phyloP scores from a whole-genome alignment of 2,329 filamentous ascomycete genomes.

The Trichoderma sp. region DNA sequence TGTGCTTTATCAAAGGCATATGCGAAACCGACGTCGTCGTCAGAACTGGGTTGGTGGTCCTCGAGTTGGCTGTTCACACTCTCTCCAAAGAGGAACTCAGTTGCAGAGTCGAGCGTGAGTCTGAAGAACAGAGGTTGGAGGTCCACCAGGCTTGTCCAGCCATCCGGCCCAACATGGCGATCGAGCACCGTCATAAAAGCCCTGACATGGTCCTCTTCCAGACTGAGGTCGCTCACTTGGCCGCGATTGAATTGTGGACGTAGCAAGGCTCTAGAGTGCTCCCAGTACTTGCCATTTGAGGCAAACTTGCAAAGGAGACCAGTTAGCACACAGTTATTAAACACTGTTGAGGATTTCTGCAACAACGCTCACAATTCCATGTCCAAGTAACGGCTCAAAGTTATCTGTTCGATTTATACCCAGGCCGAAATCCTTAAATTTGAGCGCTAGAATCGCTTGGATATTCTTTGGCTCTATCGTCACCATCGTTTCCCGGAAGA shows the following conservation, averaged over 20 bases:
- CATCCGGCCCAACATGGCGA: constrained; percentile 34
- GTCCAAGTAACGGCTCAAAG: constrained; percentile 46
- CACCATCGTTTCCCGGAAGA: constrained; percentile 29
- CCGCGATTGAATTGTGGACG: constrained; percentile 45
- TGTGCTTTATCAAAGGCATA: constrained; percentile 39
- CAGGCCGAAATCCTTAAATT: constrained; percentile 35
- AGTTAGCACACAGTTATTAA: neutral
- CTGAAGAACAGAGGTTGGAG: constrained; percentile 51
- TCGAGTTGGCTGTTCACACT: constrained; percentile 48
- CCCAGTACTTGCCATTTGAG: constrained; percentile 41
- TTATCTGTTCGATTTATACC: constrained; percentile 32
- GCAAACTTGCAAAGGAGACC: constrained; percentile 33
- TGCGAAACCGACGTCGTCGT: constrained; percentile 38
- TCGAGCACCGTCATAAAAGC: constrained; percentile 34
- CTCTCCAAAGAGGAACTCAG: constrained; percentile 64
- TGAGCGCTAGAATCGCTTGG: constrained; percentile 33
- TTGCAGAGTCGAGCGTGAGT: constrained; percentile 51
- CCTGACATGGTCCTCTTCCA: constrained; percentile 44
- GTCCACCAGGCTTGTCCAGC: constrained; percentile 43
- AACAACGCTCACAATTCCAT: constrained; percentile 37
- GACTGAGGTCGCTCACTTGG: constrained; percentile 47
- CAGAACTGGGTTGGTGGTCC: constrained; percentile 27
- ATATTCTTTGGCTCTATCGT: constrained; percentile 35
- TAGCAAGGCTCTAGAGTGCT: constrained; percentile 42
- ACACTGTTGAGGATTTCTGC: neutral